These are phyloP conservation scores for Globisporangium camurandrum DNA, from an alignment of 352 stramenopile genomes.

Conservation along the genomic window DNA sequence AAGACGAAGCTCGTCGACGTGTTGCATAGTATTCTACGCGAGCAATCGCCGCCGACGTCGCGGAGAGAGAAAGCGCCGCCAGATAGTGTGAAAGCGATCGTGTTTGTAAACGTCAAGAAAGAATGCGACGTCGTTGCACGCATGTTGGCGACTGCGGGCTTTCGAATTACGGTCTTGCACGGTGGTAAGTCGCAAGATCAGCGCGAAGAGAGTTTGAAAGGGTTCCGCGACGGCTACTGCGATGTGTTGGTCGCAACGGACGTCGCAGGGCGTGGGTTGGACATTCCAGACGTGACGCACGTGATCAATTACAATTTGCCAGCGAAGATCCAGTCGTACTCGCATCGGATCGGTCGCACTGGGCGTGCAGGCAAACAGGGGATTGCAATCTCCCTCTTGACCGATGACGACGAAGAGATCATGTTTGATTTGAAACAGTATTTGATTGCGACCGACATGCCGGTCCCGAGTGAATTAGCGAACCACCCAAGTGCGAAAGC, in stretches of 20 bases:
- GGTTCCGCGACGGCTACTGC: constrained; percentile 84
- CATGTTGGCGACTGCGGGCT: constrained; percentile 87
- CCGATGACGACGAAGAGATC: constrained; percentile 95
- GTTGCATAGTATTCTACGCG: constrained; percentile 79
- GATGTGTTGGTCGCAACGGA: constrained; percentile 93
- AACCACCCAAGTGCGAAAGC: constrained; percentile 91
- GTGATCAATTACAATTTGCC: constrained; percentile 99
- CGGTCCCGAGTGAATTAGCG: constrained; percentile 91
- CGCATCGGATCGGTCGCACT: constrained; percentile 97
- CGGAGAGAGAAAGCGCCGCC: constrained; percentile 62
- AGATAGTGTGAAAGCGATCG: constrained; percentile 94
- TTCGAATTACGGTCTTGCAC: constrained; percentile 92
- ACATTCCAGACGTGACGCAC: constrained; percentile 98
- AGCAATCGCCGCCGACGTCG: constrained; percentile 44
- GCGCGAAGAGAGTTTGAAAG: constrained; percentile 88
- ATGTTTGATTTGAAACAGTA: constrained; percentile 97
- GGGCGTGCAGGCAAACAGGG: constrained; percentile 96
- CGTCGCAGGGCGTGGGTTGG: constrained; percentile 93
- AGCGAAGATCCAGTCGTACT: constrained; percentile 97
- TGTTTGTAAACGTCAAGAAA: constrained; percentile 99
- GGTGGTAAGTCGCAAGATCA: constrained; percentile 96
- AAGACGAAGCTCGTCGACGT: constrained; percentile 77
- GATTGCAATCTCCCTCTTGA: constrained; percentile 96
- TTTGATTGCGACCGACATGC: constrained; percentile 91
- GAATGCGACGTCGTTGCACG: constrained; percentile 93